Conservation (phyloP, 2,329 filamentous ascomycete species). For the Knufia fluminis region DNA sequence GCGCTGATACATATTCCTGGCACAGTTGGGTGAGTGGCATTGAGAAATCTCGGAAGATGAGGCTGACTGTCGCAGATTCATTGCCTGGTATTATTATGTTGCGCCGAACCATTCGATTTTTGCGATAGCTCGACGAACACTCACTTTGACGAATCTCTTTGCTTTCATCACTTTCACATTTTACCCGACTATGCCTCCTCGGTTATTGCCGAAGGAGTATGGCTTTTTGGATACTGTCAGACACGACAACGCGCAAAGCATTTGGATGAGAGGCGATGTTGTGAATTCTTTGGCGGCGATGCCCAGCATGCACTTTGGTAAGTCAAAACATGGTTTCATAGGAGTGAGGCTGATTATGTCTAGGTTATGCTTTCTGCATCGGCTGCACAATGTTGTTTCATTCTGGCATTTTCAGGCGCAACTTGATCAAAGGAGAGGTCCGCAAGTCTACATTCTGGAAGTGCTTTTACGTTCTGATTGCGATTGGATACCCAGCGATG, state of each 20-base stretch:
- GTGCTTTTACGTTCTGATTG: constrained; percentile 35
- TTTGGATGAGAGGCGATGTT: constrained; percentile 48
- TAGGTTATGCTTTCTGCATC: constrained; percentile 44
- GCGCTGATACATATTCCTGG: constrained; percentile 44
- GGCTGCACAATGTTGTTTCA: constrained; percentile 47
- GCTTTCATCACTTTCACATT: constrained; percentile 54
- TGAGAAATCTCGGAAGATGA: neutral
- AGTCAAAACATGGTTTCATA: neutral
- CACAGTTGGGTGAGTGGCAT: constrained; percentile 37
- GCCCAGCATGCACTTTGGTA: constrained; percentile 46
- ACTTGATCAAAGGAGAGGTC: constrained; percentile 24
- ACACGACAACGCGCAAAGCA: constrained; percentile 42
- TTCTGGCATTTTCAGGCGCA: constrained; percentile 40
- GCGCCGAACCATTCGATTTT: constrained; percentile 41
- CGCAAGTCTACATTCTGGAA: constrained; percentile 28
- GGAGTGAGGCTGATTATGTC: neutral
- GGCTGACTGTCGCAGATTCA: constrained; percentile 28
- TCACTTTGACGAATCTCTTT: constrained; percentile 53
- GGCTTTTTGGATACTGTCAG: constrained; percentile 56
- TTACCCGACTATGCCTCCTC: constrained; percentile 56
- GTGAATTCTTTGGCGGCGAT: constrained; percentile 52
- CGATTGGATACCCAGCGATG: constrained; percentile 41
- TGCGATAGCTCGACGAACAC: constrained; percentile 48
- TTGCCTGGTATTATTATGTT: constrained; percentile 35
- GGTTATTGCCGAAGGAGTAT: constrained; percentile 50